A percentile compares a stretch with the other conserved stretches of the same genome.
phyloP scores from a whole-genome alignment of 2,329 filamentous ascomycete genomes.

The Tolypocladium nubicola region DNA sequence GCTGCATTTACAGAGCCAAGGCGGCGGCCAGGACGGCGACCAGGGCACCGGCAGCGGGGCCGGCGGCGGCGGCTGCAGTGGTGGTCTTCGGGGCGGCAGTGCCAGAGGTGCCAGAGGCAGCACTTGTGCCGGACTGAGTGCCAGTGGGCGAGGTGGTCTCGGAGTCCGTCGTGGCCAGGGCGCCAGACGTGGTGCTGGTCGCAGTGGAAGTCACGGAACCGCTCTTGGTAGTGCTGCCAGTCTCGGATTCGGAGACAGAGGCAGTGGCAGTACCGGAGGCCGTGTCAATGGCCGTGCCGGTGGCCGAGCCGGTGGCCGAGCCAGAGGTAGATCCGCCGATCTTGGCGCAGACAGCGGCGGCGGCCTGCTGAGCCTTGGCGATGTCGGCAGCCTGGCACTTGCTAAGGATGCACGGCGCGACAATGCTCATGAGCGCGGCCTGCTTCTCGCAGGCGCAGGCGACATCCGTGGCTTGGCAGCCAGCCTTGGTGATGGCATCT shows the following conservation, averaged over 20 bases:
- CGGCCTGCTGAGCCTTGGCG: conserved; percentile 19
- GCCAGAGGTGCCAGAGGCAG: conserved; percentile 2
- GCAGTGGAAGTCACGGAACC: neutral
- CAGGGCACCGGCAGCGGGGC: conserved; percentile 16
- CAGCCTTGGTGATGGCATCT: conserved; percentile 21
- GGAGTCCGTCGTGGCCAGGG: neutral
- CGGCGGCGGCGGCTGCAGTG: conserved; percentile 12
- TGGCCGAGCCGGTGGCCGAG: conserved; percentile 1
- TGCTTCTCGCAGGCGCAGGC: conserved; percentile 29
- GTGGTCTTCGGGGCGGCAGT: neutral
- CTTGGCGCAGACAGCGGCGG: conserved; percentile 17
- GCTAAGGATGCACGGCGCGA: conserved; percentile 20
- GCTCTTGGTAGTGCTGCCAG: too few relatives aligned
- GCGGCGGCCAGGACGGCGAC: conserved; percentile 19
- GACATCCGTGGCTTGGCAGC: conserved; percentile 24
- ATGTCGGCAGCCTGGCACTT: conserved; percentile 23
- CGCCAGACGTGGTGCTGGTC: neutral
- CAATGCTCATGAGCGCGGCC: conserved; percentile 15
- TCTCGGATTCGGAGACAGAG: neutral
- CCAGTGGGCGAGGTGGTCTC: neutral
- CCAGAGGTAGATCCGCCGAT: conserved; percentile 1
- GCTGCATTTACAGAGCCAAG: conserved; percentile 18
- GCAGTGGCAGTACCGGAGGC: neutral
- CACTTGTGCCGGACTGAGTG: neutral
- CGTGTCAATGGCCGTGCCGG: neutral